phyloP scores from a whole-genome alignment of 2,329 filamentous ascomycete species.

The Penicillium sp. region DNA sequence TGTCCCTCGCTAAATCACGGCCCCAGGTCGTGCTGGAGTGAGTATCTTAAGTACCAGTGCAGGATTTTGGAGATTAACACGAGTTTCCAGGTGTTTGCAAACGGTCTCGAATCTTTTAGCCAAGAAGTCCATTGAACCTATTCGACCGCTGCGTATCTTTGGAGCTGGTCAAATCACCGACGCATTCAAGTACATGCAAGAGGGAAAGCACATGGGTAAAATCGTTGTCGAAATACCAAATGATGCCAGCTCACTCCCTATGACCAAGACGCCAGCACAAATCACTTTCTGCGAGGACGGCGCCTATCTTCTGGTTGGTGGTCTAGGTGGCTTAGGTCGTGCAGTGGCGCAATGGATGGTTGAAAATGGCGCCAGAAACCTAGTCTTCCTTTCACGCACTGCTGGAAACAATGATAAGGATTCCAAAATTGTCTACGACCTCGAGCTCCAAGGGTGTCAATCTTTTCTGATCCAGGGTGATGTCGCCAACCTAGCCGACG shows the following conservation, averaged over 20 bases:
- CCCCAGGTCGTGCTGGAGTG: constrained; percentile 3
- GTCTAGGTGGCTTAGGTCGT: constrained; percentile 20
- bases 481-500: constrained; percentile 1
- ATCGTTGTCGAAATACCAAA: constrained; percentile 36
- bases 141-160: constrained; percentile 27
- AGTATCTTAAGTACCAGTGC: not conserved
- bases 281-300: constrained; percentile 4
- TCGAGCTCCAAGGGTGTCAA: constrained; percentile 13
- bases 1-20: constrained; percentile 17
- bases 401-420: not conserved
- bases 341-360: constrained; percentile 20
- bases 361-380: constrained; percentile 18
- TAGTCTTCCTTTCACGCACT: constrained; percentile 13
- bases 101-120: not conserved
- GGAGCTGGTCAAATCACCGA: constrained; percentile 37
- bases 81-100: not conserved
- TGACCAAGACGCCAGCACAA: not conserved
- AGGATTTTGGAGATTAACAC: not conserved
- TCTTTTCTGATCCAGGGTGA: constrained; percentile 5
- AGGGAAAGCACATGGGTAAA: constrained; percentile 51
- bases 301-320: constrained; percentile 17
- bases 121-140: constrained; percentile 17
- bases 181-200: constrained; percentile 51
- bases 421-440: constrained; percentile 12
- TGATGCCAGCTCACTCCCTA: not conserved